Evolutionary conservation across 495 filamentous ascomycete species (phyloP), one percentile per base, ranked within the genome.

Genomic region (Filosporella fistucella): DNA sequence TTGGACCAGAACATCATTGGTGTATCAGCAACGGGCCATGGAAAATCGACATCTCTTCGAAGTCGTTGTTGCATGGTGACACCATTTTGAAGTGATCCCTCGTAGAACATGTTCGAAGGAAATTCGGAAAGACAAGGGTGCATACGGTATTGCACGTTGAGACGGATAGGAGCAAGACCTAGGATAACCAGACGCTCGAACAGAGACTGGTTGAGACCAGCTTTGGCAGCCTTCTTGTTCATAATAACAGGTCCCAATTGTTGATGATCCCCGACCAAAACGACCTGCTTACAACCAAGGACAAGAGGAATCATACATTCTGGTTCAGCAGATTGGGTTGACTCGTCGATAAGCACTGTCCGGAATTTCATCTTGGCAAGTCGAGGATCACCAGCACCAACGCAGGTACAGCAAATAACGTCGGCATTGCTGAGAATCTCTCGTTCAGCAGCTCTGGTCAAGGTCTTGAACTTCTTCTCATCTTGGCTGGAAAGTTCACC

Each of bases 1-100:
- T 97, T 97, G 7, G 91, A 94, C 93, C 93, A 99, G 72, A 99
- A 99, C 93, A 97, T 97, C 93, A 99, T 99, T 8, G 93, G 93
- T 48, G 82, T 84, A 55, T 97, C 94, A 39, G 73, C 78, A 33
- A 95, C 89, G 11, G 93, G 93, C 93, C 93, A 99, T 2, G 93
- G 93, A 66, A 99, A 99, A 61, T 99, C 93, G 20, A 98, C 89
- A 61, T 99, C 91, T 45, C 84, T 85, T 42, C 91, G 85, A 44
- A 96, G 76, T 49, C 93, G 80, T 62, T 95, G 86, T 34, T 85
- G 81, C 57, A 85, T 86, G 1, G 94, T 96, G 36, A 99, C 88
- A 61, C 93, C 93, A 56, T 99, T 99, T 66, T 99, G 93, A 45
- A 99, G 71, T 39, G 89, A 93, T 12, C 93, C 93, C 57, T 97